phyloP scores from a whole-genome alignment of 495 filamentous ascomycete species.

The Tuber melanosporum region DNA sequence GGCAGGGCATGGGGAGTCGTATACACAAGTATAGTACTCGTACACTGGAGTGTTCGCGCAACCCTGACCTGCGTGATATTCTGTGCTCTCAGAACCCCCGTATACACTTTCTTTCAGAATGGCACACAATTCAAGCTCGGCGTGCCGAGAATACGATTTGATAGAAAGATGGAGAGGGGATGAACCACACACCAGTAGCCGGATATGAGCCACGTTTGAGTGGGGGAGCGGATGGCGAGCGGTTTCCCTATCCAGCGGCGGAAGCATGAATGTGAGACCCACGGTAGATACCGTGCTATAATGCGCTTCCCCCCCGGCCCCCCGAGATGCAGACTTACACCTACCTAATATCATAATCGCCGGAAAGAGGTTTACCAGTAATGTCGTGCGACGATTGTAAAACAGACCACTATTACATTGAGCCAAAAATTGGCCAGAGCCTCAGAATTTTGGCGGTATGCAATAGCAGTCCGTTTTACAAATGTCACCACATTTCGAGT shows the following conservation, averaged over 20 bases:
- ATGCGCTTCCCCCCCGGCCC: background rate
- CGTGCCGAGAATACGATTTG: background rate
- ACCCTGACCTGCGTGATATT: background rate
- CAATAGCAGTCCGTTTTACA: no score
- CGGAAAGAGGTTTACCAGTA: background rate
- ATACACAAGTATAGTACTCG: no score
- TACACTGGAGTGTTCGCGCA: background rate
- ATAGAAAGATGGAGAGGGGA: background rate
- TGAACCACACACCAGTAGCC: background rate
- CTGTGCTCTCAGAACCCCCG: background rate
- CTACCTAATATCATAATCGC: background rate
- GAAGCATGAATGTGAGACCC: background rate
- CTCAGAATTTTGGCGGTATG: no score
- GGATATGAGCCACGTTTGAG: background rate
- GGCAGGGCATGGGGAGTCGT: background rate
- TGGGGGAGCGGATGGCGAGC: background rate
- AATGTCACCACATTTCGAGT: no score
- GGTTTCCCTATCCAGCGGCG: background rate
- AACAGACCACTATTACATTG: no score
- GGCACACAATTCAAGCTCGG: background rate
- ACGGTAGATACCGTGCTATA: background rate
- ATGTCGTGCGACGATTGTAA: no score
- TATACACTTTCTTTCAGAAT: background rate
- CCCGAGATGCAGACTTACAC: background rate
- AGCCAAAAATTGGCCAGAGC: no score